Conservation (phyloP, 352 stramenopile genomes). For the Halophytophthora polymorphica region DNA sequence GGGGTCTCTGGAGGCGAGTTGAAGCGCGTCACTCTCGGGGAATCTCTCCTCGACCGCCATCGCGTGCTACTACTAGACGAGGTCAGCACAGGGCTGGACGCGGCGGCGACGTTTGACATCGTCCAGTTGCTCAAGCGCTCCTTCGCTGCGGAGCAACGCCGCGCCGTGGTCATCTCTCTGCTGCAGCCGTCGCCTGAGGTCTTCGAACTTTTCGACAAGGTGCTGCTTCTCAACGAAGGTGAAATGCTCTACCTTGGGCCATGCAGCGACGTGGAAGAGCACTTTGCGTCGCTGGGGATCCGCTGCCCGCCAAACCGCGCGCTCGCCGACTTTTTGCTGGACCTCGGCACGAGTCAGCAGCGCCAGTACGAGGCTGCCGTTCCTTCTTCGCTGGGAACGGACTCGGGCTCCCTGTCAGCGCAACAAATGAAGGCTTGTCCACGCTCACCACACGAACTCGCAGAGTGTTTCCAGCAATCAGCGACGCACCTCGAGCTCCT, state of each 20-base stretch:
- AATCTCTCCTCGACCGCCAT: slow-evolving; percentile 76
- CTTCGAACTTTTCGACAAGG: slow-evolving; percentile 64
- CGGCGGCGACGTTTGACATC: slow-evolving; percentile 52
- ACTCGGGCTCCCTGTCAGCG: not conserved
- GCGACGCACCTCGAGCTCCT: not conserved
- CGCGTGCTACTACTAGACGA: slow-evolving; percentile 59
- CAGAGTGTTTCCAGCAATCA: slow-evolving; percentile 6
- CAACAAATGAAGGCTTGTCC: not conserved
- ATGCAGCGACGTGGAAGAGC: slow-evolving; percentile 20
- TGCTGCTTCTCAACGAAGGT: slow-evolving; percentile 76
- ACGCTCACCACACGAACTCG: slow-evolving; percentile 2
- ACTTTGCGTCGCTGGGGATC: slow-evolving; percentile 43
- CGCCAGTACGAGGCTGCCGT: slow-evolving; percentile 15
- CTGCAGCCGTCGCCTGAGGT: slow-evolving; percentile 21
- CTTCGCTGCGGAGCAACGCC: slow-evolving; percentile 28
- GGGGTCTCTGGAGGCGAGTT: slow-evolving; percentile 82
- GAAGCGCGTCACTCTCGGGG: slow-evolving; percentile 83
- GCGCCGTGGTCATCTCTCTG: slow-evolving; percentile 43
- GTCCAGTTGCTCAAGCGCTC: slow-evolving; percentile 53
- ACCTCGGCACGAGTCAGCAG: slow-evolving; percentile 29
- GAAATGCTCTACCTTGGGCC: slow-evolving; percentile 72
- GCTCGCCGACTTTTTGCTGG: slow-evolving; percentile 34
- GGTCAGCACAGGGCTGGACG: slow-evolving; percentile 33
- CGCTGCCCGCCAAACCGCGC: slow-evolving; percentile 26
- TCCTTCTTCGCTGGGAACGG: not conserved